Evolutionary conservation across 2,329 filamentous ascomycete genomes (phyloP), one percentile per base, ranked within the genome.

Genomic region (Talaromyces funiculosus): DNA sequence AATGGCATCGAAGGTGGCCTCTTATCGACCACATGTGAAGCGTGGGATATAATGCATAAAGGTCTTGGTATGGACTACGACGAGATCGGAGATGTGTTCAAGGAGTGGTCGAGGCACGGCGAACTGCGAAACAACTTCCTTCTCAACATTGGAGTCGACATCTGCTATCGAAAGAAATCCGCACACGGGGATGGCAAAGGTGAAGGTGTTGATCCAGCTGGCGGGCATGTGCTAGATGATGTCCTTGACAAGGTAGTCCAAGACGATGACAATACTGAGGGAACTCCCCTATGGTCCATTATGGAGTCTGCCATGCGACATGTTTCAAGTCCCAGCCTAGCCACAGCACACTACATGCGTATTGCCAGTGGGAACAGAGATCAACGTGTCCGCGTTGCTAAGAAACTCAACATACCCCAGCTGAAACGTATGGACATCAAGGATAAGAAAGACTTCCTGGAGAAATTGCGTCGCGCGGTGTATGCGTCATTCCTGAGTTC

Each of bases 1-100:
- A 89, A 90, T 64, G 87, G 86, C 1, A 89, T 90, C 62, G 87
- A 90, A 68, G 86, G 89, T 63, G 87, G 86, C 1, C 88, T 90
- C 83, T 82, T 90, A 76, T 83, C 74, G 57, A 78, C 81, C 0
- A 78, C 89, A 5, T 82, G 82, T 14, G 87, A 90, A 69, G 83
- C 83, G 2, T 90, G 86, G 85, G 79, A 78, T 0, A 78, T 89
- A 33, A 83, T 90, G 76, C 78, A 80, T 37, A 78, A 79, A 45
- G 81, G 83, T 1, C 74, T 89, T 24, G 81, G 80, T 0, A 81
- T 89, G 75, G 71, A 69, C 5, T 80, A 86, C 59, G 82, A 87
- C 8, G 81, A 88, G 65, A 83, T 89, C 53, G 83, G 81, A 0
- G 74, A 83, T 16, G 75, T 85, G 0, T 85, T 90, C 60, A 75